Percentiles rank a stretch among this genome's conserved stretches.
Evolutionary conservation across 352 stramenopile species (phyloP).

Genomic region (Phytophthora vignae): DNA sequence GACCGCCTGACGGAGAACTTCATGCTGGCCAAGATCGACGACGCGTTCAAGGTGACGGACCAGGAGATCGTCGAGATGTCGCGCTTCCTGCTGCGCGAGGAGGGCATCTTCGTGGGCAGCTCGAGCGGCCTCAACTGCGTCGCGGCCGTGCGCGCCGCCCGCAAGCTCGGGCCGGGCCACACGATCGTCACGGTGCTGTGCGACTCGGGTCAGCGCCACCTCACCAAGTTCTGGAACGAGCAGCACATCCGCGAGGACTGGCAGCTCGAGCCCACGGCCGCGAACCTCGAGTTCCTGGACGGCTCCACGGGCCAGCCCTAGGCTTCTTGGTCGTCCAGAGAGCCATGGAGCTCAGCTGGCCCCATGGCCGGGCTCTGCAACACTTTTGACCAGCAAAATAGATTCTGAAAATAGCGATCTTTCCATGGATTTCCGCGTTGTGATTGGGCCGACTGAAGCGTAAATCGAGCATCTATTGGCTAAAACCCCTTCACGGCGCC

Average conservation of each 20-base stretch:
- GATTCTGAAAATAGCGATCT: constrained; percentile 26
- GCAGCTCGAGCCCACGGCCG: constrained; percentile 62
- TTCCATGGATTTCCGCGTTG: constrained; percentile 34
- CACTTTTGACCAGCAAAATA: constrained; percentile 1
- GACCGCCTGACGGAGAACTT: constrained; percentile 98
- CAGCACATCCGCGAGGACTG: constrained; percentile 76
- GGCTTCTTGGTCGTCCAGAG: not conserved
- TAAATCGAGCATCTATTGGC: constrained; percentile 3
- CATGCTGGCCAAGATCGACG: constrained; percentile 87
- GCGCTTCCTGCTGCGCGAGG: constrained; percentile 94
- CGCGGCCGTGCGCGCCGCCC: constrained; percentile 73
- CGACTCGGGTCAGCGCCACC: constrained; percentile 89
- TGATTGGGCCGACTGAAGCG: constrained; percentile 18
- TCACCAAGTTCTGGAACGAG: constrained; percentile 91
- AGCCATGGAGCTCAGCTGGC: not conserved
- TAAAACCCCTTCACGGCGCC: constrained; percentile 3
- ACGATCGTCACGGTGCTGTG: constrained; percentile 90
- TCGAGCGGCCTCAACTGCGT: constrained; percentile 90
- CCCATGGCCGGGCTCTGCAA: not conserved
- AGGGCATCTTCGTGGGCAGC: constrained; percentile 97
- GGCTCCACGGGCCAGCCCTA: constrained; percentile 74
- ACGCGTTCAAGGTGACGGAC: constrained; percentile 92
- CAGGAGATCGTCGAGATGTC: constrained; percentile 98
- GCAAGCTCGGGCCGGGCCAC: constrained; percentile 81
- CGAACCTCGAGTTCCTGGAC: constrained; percentile 79